Base-by-base conservation (phyloP, 345 rosid genomes). In the Eucalyptus rudis region DNA sequence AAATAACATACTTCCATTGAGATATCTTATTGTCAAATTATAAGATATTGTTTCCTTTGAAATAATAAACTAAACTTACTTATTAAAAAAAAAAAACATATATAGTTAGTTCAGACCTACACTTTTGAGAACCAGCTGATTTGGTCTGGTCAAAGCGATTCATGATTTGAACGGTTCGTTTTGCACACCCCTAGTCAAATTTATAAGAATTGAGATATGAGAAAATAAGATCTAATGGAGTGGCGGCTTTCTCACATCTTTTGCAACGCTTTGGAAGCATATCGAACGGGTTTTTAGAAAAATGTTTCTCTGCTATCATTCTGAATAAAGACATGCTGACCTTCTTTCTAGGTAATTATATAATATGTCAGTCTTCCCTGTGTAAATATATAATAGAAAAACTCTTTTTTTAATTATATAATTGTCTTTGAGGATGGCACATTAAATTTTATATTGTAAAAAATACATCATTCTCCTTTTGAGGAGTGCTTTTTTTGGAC, bases 91-190 rank as follows among this genome's bases (percentile, higher is more conserved):
- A 19, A 52, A 20, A 54, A 54, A 5, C 5, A 54, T 8, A 33
- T 33, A 5, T 56, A 56, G 29, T 56, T 1, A 56, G 2, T 22
- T 3, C 3, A 56, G 6, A 56, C 13, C 5, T 0, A 56, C 29
- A 56, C 6, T 56, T 22, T 5, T 1, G 0, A 22, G 3, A 56
- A 56, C 13, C 1, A 56, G 13, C 3, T 10, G 7, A 2, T 56
- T 56, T 22, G 62, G 3, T 56, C 0, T 11, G 5, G 6, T 56
- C 62, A 22, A 56, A 4, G 62, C 6, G 4, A 52, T 19, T 52
- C 10, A 10, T 3, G 10, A 52, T 52, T 52, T 52, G 58, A 20
- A 52, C 1, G 13, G 29, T 56, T 27, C 29, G 1, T 56, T 10
- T 56, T 4, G 29, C 62, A 24, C 1, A 10, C 22, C 13, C 6